Evolutionary conservation across 768 basidiomycete genomes (phyloP).

Genomic region (Chalciporus pseudorubinellus): DNA sequence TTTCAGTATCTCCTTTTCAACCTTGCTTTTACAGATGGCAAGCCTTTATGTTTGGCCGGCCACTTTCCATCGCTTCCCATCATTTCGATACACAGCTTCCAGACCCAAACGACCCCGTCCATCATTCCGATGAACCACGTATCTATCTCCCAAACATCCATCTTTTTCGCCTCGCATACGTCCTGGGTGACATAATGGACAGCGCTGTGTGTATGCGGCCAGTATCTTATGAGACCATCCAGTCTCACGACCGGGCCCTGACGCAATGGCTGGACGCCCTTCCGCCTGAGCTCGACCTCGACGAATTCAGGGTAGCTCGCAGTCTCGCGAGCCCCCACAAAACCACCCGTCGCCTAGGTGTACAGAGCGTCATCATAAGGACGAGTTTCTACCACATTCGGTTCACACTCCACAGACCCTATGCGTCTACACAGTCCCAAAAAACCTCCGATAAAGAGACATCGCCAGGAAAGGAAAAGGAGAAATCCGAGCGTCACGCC

Average conservation of each 20-base stretch:
- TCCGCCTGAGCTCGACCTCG: conserved; percentile 69
- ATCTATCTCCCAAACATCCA: conserved; percentile 74
- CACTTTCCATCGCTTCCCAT: conserved; percentile 70
- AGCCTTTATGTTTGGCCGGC: conserved; percentile 83
- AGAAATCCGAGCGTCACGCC: conserved; percentile 41
- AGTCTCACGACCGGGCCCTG: conserved; percentile 68
- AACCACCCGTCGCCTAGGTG: conserved; percentile 62
- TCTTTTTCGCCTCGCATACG: conserved; percentile 71
- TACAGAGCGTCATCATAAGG: conserved; percentile 79
- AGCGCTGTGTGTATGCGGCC: conserved; percentile 77
- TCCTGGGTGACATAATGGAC: conserved; percentile 83
- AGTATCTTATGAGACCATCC: conserved; percentile 73
- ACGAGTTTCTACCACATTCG: conserved; percentile 80
- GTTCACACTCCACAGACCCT: conserved; percentile 80
- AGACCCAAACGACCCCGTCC: conserved; percentile 50
- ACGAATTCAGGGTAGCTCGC: conserved; percentile 72
- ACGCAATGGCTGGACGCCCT: conserved; percentile 76
- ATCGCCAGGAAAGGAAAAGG: conserved; percentile 31
- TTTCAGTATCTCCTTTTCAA: conserved; percentile 5
- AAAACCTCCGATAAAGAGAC: conserved; percentile 27
- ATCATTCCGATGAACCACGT: conserved; percentile 53
- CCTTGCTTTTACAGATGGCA: conserved; percentile 60
- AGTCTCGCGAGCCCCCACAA: conserved; percentile 63
- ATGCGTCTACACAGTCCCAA: conserved; percentile 41
- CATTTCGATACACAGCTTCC: conserved; percentile 84